Base-by-base conservation (phyloP, 148 eudicot genomes). In the Chenopodium album region DNA sequence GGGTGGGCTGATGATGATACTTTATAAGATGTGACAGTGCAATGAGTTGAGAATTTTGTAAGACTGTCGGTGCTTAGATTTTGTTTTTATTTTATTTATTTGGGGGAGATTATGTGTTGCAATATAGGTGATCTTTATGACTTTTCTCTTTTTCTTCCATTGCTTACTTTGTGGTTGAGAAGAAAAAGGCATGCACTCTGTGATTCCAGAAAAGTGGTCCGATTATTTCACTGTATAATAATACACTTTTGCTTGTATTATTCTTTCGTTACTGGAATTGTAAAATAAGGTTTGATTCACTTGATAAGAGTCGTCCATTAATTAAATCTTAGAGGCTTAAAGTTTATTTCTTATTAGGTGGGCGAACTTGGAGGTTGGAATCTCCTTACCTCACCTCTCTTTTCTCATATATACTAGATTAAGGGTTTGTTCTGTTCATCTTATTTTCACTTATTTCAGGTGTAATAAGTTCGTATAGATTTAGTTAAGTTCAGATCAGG, bases 11-110 rank as follows among this genome's bases (percentile, higher is more conserved):
- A 41, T 41, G 44, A 11, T 23, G 31, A 78, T 60, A 74, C 75
- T 75, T 65, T 54, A 6, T 17, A 10, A 56, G 72, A 80, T 62
- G 75, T 80, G 81, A 84, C 86, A 71, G 50, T 76, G 78, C 84
- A 76, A 73, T 66, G 34, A 71, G 44, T 48, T 73, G 60, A 73
- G 29, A 73, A 48, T 73, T n/a, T 41, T n/a, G 60, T 71, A 68
- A 77, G 80, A 81, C 32, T 85, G 87, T 85, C 87, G 87, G 87
- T 84, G 86, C 54, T 67, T 28, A 26, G 7, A 31, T 50, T 41
- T 72, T 73, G 44, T 48, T 69, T 62, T 60, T 28, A 1, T 32
- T 62, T 68, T 34, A 4, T n/a, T 9, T 22, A 48, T 60, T 31
- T 62, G 60, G 20, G 4, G 20, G 60, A 19, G 14, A 66, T 44